phyloP scores from a whole-genome alignment of 305 asterid species.

The Solanum chacoense region DNA sequence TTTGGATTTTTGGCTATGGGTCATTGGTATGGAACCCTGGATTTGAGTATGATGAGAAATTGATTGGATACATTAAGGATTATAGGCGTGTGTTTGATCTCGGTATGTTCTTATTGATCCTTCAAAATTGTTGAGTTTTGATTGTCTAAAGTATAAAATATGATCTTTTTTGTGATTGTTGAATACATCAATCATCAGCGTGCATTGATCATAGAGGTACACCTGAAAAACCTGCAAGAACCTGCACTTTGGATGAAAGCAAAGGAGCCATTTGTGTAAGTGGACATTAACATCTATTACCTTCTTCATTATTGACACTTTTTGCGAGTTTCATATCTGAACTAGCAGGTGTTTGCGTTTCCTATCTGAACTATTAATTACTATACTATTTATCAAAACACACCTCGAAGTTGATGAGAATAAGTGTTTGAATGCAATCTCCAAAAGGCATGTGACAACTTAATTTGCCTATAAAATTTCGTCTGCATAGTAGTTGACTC shows the following conservation, averaged over 20 bases:
- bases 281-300: background rate
- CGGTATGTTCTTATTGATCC: slow-evolving; percentile 27
- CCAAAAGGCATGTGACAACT: too few species aligned
- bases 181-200: slow-evolving; percentile 28
- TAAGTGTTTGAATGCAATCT: too few species aligned
- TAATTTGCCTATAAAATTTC: too few species aligned
- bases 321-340: background rate
- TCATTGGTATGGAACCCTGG: slow-evolving; percentile 99
- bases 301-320: background rate
- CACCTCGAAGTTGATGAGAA: too few species aligned
- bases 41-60: slow-evolving; percentile 71
- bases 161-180: background rate
- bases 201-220: slow-evolving; percentile 98
- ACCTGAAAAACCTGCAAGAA: slow-evolving; percentile 91
- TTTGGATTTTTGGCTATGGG: slow-evolving; percentile 95
- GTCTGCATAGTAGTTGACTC: too few species aligned
- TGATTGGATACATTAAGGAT: slow-evolving; percentile 71
- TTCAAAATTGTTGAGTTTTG: background rate
- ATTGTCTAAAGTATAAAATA: background rate
- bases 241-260: slow-evolving; percentile 70
- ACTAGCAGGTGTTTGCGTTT: too few species aligned
- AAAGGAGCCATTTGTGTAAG: slow-evolving; percentile 78
- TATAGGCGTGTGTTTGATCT: slow-evolving; percentile 86
- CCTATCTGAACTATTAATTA: too few species aligned
- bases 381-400: too few species aligned